Conservation (phyloP, 345 rosid species). For the Boechera stricta region DNA sequence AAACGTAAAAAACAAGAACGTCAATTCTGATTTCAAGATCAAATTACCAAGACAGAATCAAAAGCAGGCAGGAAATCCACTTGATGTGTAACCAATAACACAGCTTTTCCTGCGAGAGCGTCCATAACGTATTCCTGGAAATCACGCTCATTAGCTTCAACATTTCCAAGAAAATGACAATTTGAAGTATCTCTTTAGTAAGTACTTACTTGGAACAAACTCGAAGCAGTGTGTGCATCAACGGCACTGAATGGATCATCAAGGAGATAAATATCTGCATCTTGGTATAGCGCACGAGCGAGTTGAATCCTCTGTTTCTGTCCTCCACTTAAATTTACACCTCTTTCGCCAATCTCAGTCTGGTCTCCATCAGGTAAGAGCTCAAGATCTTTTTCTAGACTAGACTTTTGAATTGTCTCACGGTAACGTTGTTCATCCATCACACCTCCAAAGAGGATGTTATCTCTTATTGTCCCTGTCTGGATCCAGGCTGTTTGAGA, state of each 20-base stretch:
- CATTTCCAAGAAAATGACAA: constrained; percentile 6
- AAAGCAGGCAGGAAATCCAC: constrained; percentile 96
- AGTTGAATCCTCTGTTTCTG: constrained; percentile 97
- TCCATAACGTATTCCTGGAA: constrained; percentile 82
- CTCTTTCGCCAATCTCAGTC: constrained; percentile 98
- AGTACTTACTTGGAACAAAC: constrained; percentile 75
- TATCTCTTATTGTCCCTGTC: constrained; percentile 83
- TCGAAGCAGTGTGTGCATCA: constrained; percentile 93
- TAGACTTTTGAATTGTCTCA: constrained; percentile 78
- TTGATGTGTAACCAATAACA: constrained; percentile 92
- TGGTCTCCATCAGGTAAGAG: constrained; percentile 85
- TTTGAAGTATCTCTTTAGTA: not conserved
- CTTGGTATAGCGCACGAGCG: constrained; percentile 94
- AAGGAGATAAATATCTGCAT: constrained; percentile 87
- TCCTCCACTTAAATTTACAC: constrained; percentile 97
- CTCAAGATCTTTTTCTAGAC: constrained; percentile 88
- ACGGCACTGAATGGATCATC: constrained; percentile 99
- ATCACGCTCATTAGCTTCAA: constrained; percentile 38
- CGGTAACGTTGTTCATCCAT: constrained; percentile 74
- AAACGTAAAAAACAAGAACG: not conserved
- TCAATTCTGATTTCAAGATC: constrained; percentile 10
- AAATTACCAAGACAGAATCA: constrained; percentile 78
- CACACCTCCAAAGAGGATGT: constrained; percentile 78
- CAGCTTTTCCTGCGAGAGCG: constrained; percentile 78
- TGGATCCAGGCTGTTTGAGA: constrained; percentile 98